Conservation (phyloP, 2,329 filamentous ascomycete species). For the Trichoderma arundinaceum region DNA sequence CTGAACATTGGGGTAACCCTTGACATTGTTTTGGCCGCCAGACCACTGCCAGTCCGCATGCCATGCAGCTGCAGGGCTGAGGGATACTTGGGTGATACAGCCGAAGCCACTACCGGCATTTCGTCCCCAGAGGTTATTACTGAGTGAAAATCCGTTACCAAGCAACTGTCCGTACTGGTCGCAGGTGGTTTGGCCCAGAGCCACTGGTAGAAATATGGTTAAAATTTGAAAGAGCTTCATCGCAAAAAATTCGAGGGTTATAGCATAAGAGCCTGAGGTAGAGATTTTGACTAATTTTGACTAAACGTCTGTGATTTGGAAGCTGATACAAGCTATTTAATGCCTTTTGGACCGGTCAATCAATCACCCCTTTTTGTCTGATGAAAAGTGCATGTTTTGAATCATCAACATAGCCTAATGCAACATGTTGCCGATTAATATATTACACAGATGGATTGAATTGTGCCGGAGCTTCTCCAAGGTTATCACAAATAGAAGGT, state of each 20-base stretch:
- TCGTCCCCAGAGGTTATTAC: constrained; percentile 22
- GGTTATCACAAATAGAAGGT: background rate
- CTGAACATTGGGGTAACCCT: constrained; percentile 9
- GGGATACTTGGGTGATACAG: constrained; percentile 4
- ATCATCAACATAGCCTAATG: background rate
- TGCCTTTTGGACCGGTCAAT: background rate
- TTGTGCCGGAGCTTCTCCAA: background rate
- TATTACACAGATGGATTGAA: background rate
- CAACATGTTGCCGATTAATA: background rate
- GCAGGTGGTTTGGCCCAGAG: constrained; percentile 18
- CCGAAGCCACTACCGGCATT: constrained; percentile 6
- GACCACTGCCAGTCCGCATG: constrained; percentile 23
- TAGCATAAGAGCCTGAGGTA: background rate
- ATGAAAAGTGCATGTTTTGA: background rate
- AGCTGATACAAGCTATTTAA: background rate
- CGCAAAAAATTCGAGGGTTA: background rate
- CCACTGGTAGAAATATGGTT: constrained; percentile 4
- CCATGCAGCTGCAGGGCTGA: background rate
- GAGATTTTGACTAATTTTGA: background rate
- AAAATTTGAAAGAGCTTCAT: constrained; percentile 16
- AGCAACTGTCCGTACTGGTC: background rate
- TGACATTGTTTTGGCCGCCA: constrained; percentile 24
- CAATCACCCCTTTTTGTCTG: background rate
- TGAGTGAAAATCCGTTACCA: background rate
- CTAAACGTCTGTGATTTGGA: background rate